Percentiles rank a stretch among this genome's conserved stretches.
Conservation (phyloP, 768 basidiomycete species). For the Sporobolomyces roseus region DNA sequence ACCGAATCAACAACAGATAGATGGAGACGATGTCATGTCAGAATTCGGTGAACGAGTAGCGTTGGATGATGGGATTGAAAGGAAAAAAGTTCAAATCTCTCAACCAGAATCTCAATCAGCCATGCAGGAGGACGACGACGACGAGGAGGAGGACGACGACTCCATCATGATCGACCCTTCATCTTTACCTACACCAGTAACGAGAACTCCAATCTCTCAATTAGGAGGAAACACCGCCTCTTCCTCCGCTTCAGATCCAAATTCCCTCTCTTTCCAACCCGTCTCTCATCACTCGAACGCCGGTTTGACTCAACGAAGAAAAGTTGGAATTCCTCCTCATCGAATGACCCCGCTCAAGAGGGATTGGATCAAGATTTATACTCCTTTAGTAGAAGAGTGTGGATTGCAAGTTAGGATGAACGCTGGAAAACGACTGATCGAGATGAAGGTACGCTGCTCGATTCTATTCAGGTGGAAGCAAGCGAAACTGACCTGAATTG, state of each 20-base stretch:
- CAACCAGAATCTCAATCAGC: background rate
- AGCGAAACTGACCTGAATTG: too few relatives aligned
- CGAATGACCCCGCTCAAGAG: constrained; percentile 95
- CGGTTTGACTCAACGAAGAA: constrained; percentile 65
- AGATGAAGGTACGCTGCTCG: constrained; percentile 65
- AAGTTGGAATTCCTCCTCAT: constrained; percentile 89
- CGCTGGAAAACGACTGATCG: constrained; percentile 77
- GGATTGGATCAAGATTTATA: constrained; percentile 93
- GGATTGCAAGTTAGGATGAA: constrained; percentile 98
- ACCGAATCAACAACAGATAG: constrained; percentile 11
- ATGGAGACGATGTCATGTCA: constrained; percentile 20
- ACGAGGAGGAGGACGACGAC: constrained; percentile 45
- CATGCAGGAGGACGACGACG: constrained; percentile 32
- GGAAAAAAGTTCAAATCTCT: background rate
- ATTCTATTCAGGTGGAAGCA: too few relatives aligned
- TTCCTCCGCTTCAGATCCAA: too few relatives aligned
- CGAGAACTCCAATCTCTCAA: constrained; percentile 42
- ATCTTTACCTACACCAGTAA: constrained; percentile 51
- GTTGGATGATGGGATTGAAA: constrained; percentile 27
- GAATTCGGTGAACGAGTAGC: constrained; percentile 35
- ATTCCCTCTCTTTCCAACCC: constrained; percentile 58
- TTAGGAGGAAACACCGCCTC: constrained; percentile 43
- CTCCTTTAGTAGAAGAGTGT: constrained; percentile 88
- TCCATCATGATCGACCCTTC: constrained; percentile 46
- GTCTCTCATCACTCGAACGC: constrained; percentile 25